phyloP scores from a whole-genome alignment of 306 rosid genomes.

The Phaseolus lunatus region DNA sequence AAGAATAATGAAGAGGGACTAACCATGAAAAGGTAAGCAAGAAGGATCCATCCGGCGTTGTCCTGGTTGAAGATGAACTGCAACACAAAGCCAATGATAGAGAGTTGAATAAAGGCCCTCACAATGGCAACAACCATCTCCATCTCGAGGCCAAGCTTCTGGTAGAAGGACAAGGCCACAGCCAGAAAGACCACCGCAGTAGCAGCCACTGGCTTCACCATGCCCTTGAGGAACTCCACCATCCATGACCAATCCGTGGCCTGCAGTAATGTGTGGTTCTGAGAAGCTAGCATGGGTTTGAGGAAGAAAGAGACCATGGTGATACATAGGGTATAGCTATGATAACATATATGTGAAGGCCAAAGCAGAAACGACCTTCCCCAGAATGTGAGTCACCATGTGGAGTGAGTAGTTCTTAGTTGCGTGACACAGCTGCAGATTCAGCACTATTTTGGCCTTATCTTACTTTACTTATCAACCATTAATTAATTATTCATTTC shows the following conservation, averaged over 20 bases:
- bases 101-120: conserved; percentile 88
- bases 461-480: background rate
- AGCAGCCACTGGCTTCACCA: conserved; percentile 80
- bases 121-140: conserved; percentile 76
- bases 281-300: background rate
- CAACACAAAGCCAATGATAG: conserved; percentile 87
- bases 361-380: conserved; percentile 52
- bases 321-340: background rate
- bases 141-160: conserved; percentile 73
- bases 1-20: background rate
- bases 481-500: background rate
- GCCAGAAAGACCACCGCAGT: conserved; percentile 75
- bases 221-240: conserved; percentile 68
- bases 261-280: conserved; percentile 43
- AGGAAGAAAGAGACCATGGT: conserved; percentile 37
- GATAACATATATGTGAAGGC: background rate
- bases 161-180: conserved; percentile 61
- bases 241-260: conserved; percentile 63
- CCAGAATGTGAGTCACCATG: conserved; percentile 37
- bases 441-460: conserved; percentile 23
- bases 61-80: conserved; percentile 83
- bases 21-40: conserved; percentile 96
- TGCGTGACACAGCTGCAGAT: conserved; percentile 15
- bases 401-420: background rate
- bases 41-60: conserved; percentile 73